phyloP scores from a whole-genome alignment of 192 early-diverging fungal genomes.

The Coemansia sp. region DNA sequence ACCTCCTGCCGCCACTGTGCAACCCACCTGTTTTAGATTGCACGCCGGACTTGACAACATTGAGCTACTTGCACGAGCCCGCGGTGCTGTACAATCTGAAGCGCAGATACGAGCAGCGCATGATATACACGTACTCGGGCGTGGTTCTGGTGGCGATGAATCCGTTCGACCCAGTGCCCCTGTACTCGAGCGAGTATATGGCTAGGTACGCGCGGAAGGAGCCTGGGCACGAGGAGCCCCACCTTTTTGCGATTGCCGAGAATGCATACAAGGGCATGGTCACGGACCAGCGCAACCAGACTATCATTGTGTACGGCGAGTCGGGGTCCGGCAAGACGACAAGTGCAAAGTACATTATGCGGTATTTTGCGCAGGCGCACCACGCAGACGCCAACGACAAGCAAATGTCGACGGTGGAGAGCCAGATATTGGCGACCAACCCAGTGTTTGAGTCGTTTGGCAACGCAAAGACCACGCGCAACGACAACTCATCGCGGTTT shows the following conservation, averaged over 20 bases:
- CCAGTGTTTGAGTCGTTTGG: constrained; percentile 88
- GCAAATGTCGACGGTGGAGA: constrained; percentile 46
- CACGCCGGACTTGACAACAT: constrained; percentile 83
- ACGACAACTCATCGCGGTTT: constrained; percentile 84
- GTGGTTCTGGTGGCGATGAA: constrained; percentile 98
- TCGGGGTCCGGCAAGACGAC: constrained; percentile 97
- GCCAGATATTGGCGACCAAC: constrained; percentile 68
- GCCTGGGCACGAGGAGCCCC: constrained; percentile 65
- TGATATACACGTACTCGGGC: constrained; percentile 98
- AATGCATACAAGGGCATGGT: constrained; percentile 96
- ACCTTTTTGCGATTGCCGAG: constrained; percentile 98
- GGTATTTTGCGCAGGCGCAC: constrained; percentile 87
- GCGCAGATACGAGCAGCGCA: constrained; percentile 83
- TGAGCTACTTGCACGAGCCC: constrained; percentile 93
- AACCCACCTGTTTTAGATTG: constrained; percentile 90
- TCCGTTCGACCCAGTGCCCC: constrained; percentile 77
- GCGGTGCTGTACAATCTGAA: constrained; percentile 89
- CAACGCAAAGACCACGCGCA: constrained; percentile 72
- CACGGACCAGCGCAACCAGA: constrained; percentile 89
- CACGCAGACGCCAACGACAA: constrained; percentile 57
- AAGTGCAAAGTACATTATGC: constrained; percentile 96
- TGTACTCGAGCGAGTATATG: constrained; percentile 88
- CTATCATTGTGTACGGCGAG: constrained; percentile 97
- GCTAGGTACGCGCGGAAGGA: constrained; percentile 85
- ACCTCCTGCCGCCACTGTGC: constrained; percentile 78